phyloP scores from a whole-genome alignment of 2,329 filamentous ascomycete species.

The Zymoseptoria tritici region DNA sequence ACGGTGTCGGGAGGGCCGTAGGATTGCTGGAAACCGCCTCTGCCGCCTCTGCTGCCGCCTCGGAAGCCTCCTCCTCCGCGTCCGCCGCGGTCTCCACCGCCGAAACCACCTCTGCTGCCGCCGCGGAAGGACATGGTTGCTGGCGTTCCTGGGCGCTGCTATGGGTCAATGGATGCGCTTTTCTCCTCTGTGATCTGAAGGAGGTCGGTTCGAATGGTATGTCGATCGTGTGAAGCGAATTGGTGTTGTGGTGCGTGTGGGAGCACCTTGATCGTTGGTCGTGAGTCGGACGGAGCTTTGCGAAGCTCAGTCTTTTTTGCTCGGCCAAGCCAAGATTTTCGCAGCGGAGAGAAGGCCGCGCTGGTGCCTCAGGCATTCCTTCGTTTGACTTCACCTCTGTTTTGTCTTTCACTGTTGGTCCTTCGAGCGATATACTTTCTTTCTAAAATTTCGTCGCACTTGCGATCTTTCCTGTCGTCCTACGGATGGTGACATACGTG shows the following conservation, averaged over 20 bases:
- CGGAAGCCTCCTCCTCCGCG: slow-evolving; percentile 20
- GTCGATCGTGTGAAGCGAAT: neutral
- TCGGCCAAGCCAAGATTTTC: neutral
- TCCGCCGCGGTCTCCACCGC: slow-evolving; percentile 17
- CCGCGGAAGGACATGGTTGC: slow-evolving; percentile 23
- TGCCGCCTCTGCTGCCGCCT: slow-evolving; percentile 21
- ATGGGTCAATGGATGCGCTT: neutral
- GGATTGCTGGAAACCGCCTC: slow-evolving; percentile 31
- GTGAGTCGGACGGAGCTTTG: neutral
- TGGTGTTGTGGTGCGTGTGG: neutral
- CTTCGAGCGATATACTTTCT: too few species aligned
- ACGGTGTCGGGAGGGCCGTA: slow-evolving; percentile 41
- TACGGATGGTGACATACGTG: too few species aligned
- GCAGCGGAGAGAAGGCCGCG: neutral
- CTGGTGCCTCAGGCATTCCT: neutral
- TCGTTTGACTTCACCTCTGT: neutral
- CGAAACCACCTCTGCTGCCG: slow-evolving; percentile 14
- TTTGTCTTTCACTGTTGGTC: too few species aligned
- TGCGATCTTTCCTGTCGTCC: too few species aligned
- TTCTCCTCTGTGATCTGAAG: neutral
- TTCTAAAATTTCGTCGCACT: too few species aligned
- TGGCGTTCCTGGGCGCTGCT: neutral
- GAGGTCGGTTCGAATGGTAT: neutral
- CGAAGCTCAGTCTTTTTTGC: neutral
- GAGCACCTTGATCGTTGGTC: neutral